Conservation (phyloP, 768 basidiomycete species). For the Lactifluus subvellereus region DNA sequence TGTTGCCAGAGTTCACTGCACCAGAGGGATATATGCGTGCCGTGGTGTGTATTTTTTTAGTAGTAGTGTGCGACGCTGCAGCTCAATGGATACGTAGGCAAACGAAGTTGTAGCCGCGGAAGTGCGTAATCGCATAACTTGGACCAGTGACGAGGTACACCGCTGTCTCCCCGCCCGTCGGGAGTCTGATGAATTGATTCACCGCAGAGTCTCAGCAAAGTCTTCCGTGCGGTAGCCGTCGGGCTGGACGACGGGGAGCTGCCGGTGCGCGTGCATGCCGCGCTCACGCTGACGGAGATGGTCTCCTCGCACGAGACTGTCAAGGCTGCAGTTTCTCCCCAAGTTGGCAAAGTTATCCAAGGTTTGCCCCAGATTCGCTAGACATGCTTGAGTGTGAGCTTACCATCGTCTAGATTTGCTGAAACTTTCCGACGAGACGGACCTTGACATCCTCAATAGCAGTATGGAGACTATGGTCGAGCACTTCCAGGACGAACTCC, state of each 20-base stretch:
- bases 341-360: constrained; percentile 84
- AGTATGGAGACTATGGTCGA: constrained; percentile 87
- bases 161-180: neutral
- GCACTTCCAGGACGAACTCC: constrained; percentile 74
- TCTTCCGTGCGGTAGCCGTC: constrained; percentile 60
- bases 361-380: constrained; percentile 35
- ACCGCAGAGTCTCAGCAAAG: constrained; percentile 52
- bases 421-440: constrained; percentile 86
- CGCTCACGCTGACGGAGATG: constrained; percentile 74
- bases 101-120: constrained; percentile 75
- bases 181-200: neutral
- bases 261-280: constrained; percentile 80
- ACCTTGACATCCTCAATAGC: constrained; percentile 75
- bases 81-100: constrained; percentile 43
- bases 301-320: constrained; percentile 61
- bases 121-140: constrained; percentile 62
- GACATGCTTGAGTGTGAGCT: neutral
- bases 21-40: constrained; percentile 69
- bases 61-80: neutral
- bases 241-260: constrained; percentile 73
- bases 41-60: constrained; percentile 45
- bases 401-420: constrained; percentile 54
- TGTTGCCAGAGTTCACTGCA: constrained; percentile 65
- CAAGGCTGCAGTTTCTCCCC: constrained; percentile 59
- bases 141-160: constrained; percentile 57